Conservation (phyloP, 768 basidiomycete genomes). For the Tylopilus vinaceipallidus region DNA sequence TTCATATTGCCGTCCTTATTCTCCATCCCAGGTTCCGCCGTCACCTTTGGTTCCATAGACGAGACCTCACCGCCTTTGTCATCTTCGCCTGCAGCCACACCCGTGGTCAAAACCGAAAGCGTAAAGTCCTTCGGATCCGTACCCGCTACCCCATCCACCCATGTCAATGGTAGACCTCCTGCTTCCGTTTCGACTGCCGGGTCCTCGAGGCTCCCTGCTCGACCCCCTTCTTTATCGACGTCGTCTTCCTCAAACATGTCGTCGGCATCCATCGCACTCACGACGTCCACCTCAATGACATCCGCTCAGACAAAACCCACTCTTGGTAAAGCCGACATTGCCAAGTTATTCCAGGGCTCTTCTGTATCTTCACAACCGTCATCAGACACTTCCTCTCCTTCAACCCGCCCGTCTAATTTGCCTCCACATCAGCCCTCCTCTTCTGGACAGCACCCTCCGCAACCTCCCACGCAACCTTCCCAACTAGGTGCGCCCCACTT, state of each 20-base stretch:
- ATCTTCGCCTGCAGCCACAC: conserved; percentile 73
- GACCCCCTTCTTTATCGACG: conserved; percentile 22
- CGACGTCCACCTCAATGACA: conserved; percentile 33
- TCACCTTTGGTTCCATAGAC: conserved; percentile 91
- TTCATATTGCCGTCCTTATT: conserved; percentile 5
- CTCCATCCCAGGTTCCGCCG: conserved; percentile 49
- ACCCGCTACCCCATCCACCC: conserved; percentile 46
- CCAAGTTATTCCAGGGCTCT: conserved; percentile 40
- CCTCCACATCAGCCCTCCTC: conserved; percentile 43
- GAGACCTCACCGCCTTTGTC: conserved; percentile 74
- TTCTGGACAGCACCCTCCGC: conserved; percentile 36
- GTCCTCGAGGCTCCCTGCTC: conserved; percentile 34
- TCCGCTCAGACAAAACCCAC: conserved; percentile 33
- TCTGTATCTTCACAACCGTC: conserved; percentile 46
- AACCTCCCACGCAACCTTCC: conserved; percentile 37
- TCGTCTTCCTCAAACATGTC: conserved; percentile 28
- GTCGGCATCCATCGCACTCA: conserved; percentile 31
- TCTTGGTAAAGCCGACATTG: conserved; percentile 37
- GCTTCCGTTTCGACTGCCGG: conserved; percentile 43
- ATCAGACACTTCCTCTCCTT: conserved; percentile 58
- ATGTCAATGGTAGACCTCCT: conserved; percentile 63
- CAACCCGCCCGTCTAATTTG: conserved; percentile 50
- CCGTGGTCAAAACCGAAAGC: conserved; percentile 60
- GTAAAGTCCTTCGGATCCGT: conserved; percentile 85
- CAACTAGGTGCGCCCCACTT: conserved; percentile 46